These are phyloP conservation scores for Candida easanensis DNA, from an alignment of 805 yeast species.

Conservation along the genomic window DNA sequence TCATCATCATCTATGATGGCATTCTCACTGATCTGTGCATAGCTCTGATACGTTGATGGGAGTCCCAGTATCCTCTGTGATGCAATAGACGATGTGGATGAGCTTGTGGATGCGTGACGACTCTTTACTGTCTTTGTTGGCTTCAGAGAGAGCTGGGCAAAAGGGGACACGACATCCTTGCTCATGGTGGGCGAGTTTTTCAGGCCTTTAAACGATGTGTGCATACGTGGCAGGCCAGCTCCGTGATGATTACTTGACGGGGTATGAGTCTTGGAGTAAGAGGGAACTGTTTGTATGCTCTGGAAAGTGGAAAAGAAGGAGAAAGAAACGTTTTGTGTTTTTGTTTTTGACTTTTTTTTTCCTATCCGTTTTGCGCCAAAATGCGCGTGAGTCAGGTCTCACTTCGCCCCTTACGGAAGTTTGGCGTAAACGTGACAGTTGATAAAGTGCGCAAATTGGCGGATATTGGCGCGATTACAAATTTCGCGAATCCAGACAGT, in stretches of 20 bases:
- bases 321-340: no score
- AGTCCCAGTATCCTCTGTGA: constrained; percentile 5
- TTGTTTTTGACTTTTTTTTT: no score
- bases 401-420: no score
- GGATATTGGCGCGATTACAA: no score
- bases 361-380: not conserved
- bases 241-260: no score
- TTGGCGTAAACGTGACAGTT: no score
- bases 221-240: not conserved
- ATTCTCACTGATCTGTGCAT: constrained; percentile 13
- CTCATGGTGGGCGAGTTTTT: constrained; percentile 5
- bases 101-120: constrained; percentile 9
- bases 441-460: no score
- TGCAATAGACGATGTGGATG: constrained; percentile 6
- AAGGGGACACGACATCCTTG: constrained; percentile 12
- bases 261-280: no score
- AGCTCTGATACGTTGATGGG: constrained; percentile 2
- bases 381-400: not conserved
- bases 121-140: constrained; percentile 3
- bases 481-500: no score
- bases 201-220: constrained; percentile 4
- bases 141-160: constrained; percentile 11
- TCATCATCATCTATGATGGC: constrained; percentile 23
- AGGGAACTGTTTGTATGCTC: no score
- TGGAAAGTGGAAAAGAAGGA: no score